Conservation (phyloP, 108 stramenopile genomes). For the Mayamaea pseudoterrestris region DNA sequence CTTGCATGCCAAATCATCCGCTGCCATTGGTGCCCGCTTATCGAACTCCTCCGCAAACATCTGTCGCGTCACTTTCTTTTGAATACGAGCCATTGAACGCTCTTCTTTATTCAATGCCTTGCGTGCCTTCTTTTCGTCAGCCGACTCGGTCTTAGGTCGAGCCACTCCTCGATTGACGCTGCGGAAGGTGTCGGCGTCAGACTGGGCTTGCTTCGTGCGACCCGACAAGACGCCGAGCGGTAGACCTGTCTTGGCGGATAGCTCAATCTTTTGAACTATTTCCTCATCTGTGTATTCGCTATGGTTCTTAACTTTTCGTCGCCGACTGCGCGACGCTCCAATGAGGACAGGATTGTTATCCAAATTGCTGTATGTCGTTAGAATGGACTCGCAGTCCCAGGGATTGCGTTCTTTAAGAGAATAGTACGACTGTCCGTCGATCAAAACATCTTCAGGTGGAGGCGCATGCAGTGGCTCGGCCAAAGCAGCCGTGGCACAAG, state of each 20-base stretch:
- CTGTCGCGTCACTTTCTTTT: conserved; percentile 87
- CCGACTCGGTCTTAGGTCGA: conserved; percentile 62
- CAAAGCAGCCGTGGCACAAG: too few species aligned
- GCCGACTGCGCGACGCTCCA: conserved; percentile 21
- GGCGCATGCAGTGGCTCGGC: conserved; percentile 53
- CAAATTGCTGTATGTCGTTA: conserved; percentile 92
- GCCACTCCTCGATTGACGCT: conserved; percentile 80
- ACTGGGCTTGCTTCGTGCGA: conserved; percentile 2
- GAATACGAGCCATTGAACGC: conserved; percentile 70
- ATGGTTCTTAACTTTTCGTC: conserved; percentile 37
- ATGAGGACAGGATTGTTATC: conserved; percentile 92
- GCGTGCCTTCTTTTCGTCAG: conserved; percentile 73
- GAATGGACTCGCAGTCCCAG: conserved; percentile 96
- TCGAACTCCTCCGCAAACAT: conserved; percentile 72
- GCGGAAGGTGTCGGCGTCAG: conserved; percentile 37
- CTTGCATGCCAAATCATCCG: conserved; percentile 62
- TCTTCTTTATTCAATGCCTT: conserved; percentile 80
- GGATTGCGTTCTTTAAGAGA: conserved; percentile 57
- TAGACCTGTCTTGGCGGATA: conserved; percentile 86
- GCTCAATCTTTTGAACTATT: conserved; percentile 29
- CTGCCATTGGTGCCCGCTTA: conserved; percentile 34
- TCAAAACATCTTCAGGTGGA: conserved; percentile 70
- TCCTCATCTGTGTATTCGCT: conserved; percentile 14
- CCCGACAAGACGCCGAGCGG: conserved; percentile 65
- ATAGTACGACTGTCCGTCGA: conserved; percentile 82